These are phyloP conservation scores for Starmerella floricola DNA, from an alignment of 805 yeast species.

Conservation along the genomic window DNA sequence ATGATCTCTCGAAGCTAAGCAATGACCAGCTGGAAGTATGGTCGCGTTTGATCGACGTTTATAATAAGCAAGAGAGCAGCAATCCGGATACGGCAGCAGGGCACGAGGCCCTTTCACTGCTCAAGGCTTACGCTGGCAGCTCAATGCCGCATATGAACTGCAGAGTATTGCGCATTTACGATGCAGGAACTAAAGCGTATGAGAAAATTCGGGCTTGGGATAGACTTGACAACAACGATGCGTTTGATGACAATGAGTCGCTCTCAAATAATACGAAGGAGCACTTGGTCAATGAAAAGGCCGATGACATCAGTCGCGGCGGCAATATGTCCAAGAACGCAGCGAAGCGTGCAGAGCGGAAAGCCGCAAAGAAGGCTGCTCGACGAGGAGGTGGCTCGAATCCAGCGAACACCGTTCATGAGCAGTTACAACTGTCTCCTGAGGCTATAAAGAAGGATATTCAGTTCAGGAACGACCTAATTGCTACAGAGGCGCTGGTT, in stretches of 20 bases:
- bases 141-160: constrained; percentile 25
- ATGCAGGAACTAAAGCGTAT: constrained; percentile 21
- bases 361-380: constrained; percentile 24
- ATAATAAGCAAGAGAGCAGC: constrained; percentile 19
- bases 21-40: constrained; percentile 25
- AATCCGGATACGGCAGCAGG: constrained; percentile 29
- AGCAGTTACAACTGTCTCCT: constrained; percentile 20
- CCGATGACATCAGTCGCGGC: constrained; percentile 5
- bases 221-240: constrained; percentile 24
- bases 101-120: constrained; percentile 27
- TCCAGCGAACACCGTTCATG: constrained; percentile 11
- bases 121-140: constrained; percentile 26
- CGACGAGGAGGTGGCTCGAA: constrained; percentile 15
- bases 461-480: constrained; percentile 29
- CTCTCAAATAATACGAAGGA: constrained; percentile 13
- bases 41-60: constrained; percentile 27
- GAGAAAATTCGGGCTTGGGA: constrained; percentile 28
- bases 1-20: constrained; percentile 23
- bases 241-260: constrained; percentile 18
- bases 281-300: constrained; percentile 14
- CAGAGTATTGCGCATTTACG: constrained; percentile 28
- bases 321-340: constrained; percentile 25
- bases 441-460: constrained; percentile 24
- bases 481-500: constrained; percentile 34
- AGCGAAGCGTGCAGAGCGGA: constrained; percentile 24